Percentiles rank a stretch among this genome's conserved stretches.
Conservation (phyloP, 176 grass and related monocot species). For the Hyparrhenia diplandra region DNA sequence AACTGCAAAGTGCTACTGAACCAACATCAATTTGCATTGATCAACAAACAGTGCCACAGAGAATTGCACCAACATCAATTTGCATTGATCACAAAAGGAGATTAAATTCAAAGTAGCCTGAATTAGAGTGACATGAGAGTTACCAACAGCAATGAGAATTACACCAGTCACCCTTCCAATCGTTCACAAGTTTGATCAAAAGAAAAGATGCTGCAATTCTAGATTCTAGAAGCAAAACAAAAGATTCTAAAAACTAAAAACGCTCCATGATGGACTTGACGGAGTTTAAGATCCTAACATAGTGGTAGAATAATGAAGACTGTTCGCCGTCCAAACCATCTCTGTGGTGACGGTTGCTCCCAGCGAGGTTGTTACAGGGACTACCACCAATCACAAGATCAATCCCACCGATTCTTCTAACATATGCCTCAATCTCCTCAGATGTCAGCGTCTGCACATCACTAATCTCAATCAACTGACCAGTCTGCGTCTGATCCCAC, state of each 20-base stretch:
- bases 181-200: not conserved
- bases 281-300: slow-evolving; percentile 59
- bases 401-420: slow-evolving; percentile 50
- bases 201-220: not conserved
- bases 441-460: slow-evolving; percentile 52
- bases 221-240: not conserved
- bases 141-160: too few species aligned
- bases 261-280: slow-evolving; percentile 49
- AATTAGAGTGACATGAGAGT: not conserved
- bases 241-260: not conserved
- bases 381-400: slow-evolving; percentile 85
- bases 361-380: slow-evolving; percentile 84
- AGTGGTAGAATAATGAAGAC: slow-evolving; percentile 70
- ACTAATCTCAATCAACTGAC: slow-evolving; percentile 50
- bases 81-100: not conserved
- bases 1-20: too few species aligned
- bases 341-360: slow-evolving; percentile 67
- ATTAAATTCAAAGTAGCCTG: not conserved
- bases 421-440: slow-evolving; percentile 24
- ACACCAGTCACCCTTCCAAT: not conserved
- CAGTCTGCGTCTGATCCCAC: slow-evolving; percentile 84
- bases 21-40: not conserved
- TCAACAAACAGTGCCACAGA: not conserved
- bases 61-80: not conserved
- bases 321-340: slow-evolving; percentile 81